Base-by-base conservation (phyloP, 371 early-diverging fungal genomes). In the Circinella umbellata region DNA sequence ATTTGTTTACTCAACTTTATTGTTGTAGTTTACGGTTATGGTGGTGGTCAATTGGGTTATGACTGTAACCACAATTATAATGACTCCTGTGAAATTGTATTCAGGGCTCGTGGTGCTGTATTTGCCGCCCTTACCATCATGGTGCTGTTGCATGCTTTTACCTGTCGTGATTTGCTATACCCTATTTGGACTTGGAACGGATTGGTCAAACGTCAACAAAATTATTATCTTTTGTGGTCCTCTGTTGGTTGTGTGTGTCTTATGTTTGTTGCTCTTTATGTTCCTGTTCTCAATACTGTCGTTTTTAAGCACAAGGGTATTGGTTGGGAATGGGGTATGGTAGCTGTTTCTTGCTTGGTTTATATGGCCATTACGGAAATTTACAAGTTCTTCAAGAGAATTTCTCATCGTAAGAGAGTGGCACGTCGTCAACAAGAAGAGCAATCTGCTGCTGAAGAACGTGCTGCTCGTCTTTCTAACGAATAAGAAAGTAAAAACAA, bases 251-350 rank as follows among this genome's bases (percentile, higher is more conserved):
- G 93, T 17, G 69, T 84, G 20, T 57, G 85, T 34, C 69, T 91
- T 39, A 74, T 88, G 37, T 37, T 93, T 63, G 79, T 92, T 38
- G 80, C 85, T 42, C 78, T 93, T 42, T 94, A 94, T 73, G 87
- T 94, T n/a, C 93, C 94, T 6, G 86, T 68, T 68, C 66, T 93
- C 49, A 92, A 94, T 76, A 84, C 82, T 18, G 67, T 74, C 13
- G 89, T 91, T 54, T 93, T 94, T 69, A 90, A 88, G 80, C 91
- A 93, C 66, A 69, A 74, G 46, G 80, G 84, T 46, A 89, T 94
- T 54, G 79, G 82, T 48, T 92, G 91, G 89, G 94, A 94, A 76
- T 93, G 94, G 94, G 92, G 90, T 17, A 75, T 91, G 64, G 90
- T 92, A 35, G 73, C 79, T 51, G 85, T 84, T 11, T 85, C 90